Base-by-base conservation (phyloP, 768 basidiomycete species). In the Clavulina sp. region DNA sequence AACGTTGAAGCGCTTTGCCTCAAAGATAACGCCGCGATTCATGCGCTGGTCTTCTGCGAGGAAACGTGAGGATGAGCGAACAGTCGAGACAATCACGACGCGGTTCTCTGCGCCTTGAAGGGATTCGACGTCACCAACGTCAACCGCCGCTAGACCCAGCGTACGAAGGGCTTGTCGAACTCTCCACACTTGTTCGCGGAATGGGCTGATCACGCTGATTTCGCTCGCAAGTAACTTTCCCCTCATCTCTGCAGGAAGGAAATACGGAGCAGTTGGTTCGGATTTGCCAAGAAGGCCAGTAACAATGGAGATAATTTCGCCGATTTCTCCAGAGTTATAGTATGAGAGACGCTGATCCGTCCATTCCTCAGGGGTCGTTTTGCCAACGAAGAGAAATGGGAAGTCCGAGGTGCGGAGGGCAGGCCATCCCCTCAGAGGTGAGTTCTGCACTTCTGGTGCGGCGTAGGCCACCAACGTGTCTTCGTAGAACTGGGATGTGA, bases 1-100 rank as follows among this genome's bases (percentile, higher is more conserved):
- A 19, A 54, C 53, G 40, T n/a, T 33, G 23, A 40, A 49, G 13
- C 23, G 13, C 43, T 46, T 46, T 13, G 43, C 43, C 26, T 46
- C 43, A 26, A 16, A 28, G 13, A 46, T 46, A 24, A 46, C 26
- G 43, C 43, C 43, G 9, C 24, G 13, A 46, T 46, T 16, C 43
- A 46, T 1, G 1, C 43, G 43, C 13, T 46, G 43, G 43, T 46
- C 43, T 46, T 46, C 43, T 9, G 43, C 13, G 13, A 46, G 26
- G 13, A 28, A 46, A 9, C 26, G 43, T 28, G 9, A 13, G 9
- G 43, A 46, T 13, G 43, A 46, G 13, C 43, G 43, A 16, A 46
- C 43, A 9, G 43, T 46, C 16, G 43, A 46, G 24, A 46, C 26
- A 9, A 46, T 46, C 43, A 46, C 43, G 13, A 46, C 43, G 13